These are phyloP conservation scores for Phytopythium helicoides DNA, from an alignment of 352 stramenopile species.

Conservation along the genomic window DNA sequence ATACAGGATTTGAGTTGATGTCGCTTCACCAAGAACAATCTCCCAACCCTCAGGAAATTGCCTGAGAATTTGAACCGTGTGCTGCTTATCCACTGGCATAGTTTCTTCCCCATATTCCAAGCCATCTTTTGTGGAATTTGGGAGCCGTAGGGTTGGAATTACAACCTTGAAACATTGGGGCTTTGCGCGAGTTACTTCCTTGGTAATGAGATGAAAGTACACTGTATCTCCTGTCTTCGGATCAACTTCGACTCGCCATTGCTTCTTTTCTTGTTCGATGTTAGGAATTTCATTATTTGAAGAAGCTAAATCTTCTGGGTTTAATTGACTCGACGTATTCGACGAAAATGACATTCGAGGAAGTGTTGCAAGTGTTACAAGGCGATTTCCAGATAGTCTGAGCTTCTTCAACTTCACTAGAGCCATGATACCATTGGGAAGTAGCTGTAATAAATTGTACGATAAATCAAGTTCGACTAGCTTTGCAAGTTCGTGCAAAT, in stretches of 20 bases:
- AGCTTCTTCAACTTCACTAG: conserved; percentile 47
- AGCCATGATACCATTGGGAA: conserved; percentile 45
- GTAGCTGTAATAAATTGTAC: conserved; percentile 59
- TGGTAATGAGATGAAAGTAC: conserved; percentile 53
- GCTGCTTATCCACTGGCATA: conserved; percentile 8
- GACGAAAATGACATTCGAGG: conserved; percentile 18
- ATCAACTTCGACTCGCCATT: conserved; percentile 62
- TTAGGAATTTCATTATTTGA: conserved; percentile 8
- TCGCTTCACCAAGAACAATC: conserved; percentile 26
- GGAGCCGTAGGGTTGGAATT: conserved; percentile 42
- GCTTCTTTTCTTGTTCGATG: conserved; percentile 30
- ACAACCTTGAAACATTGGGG: conserved; percentile 49
- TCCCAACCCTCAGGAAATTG: conserved; percentile 46
- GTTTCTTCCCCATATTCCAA: not conserved
- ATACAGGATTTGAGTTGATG: conserved; percentile 42
- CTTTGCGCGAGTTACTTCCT: conserved; percentile 48
- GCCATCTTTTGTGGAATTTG: not conserved
- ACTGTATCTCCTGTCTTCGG: conserved; percentile 36
- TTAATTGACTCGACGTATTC: not conserved
- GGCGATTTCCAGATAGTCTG: conserved; percentile 43
- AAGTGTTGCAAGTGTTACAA: conserved; percentile 61
- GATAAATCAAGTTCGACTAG: conserved; percentile 56
- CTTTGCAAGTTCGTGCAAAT: conserved; percentile 41
- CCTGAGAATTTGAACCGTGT: conserved; percentile 10
- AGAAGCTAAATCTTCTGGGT: conserved; percentile 9